Evolutionary conservation across 768 basidiomycete genomes (phyloP).

Genomic region (Rossbeevera mucosa): DNA sequence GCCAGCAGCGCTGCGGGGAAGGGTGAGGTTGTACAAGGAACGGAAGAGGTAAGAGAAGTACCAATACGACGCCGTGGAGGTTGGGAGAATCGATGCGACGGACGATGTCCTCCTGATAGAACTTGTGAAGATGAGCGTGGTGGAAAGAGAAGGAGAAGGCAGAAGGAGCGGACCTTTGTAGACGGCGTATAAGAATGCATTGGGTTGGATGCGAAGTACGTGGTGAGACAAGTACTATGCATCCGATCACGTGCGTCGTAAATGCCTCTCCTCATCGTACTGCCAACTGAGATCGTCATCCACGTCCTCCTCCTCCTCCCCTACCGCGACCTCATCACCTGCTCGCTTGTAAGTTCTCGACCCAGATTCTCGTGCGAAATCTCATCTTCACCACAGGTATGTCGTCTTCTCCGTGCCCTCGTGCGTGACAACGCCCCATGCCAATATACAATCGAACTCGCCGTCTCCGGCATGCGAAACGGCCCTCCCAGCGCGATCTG

Average conservation of each 20-base stretch:
- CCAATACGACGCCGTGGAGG: constrained; percentile 62
- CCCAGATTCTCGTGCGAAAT: not conserved
- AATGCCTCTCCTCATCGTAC: constrained; percentile 13
- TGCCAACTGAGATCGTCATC: constrained; percentile 25
- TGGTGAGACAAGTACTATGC: not conserved
- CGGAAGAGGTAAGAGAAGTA: too few species aligned
- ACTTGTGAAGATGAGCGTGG: constrained; percentile 32
- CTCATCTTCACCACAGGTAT: constrained; percentile 29
- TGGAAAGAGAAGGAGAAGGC: not conserved
- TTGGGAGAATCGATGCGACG: constrained; percentile 39
- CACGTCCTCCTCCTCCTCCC: constrained; percentile 18
- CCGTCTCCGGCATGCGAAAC: constrained; percentile 39
- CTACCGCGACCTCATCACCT: constrained; percentile 26
- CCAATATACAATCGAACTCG: constrained; percentile 45
- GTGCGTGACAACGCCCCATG: constrained; percentile 31
- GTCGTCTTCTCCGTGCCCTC: constrained; percentile 25
- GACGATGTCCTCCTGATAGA: constrained; percentile 68
- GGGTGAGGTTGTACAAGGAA: constrained; percentile 4
- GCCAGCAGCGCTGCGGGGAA: constrained; percentile 74
- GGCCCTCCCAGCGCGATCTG: constrained; percentile 30
- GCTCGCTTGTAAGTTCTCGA: constrained; percentile 21
- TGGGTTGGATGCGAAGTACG: constrained; percentile 7
- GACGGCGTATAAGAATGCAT: constrained; percentile 28
- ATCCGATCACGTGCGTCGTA: not conserved
- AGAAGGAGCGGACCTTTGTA: constrained; percentile 30